These are phyloP conservation scores for Diutina siamensis DNA, from an alignment of 1,139 yeast genomes.

Conservation along the genomic window DNA sequence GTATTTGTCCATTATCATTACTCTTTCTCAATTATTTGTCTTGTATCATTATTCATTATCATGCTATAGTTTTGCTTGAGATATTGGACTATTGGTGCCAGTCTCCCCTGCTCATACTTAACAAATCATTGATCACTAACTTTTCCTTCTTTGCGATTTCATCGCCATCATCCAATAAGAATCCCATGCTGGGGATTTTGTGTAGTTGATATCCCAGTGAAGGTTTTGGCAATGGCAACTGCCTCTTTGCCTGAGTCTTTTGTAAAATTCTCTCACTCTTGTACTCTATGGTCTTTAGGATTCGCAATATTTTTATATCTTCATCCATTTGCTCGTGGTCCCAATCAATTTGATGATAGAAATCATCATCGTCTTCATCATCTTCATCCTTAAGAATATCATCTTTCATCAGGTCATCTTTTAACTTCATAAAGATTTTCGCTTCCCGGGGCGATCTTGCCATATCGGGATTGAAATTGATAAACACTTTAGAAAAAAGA, in stretches of 20 bases:
- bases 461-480: slow-evolving; percentile 21
- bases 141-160: slow-evolving; percentile 4
- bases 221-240: not conserved
- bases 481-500: slow-evolving; percentile 24
- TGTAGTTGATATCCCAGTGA: not conserved
- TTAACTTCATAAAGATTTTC: not conserved
- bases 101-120: slow-evolving; percentile 5
- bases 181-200: not conserved
- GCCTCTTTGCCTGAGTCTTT: not conserved
- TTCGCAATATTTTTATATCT: slow-evolving; percentile 34
- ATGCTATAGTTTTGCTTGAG: no score
- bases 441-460: not conserved
- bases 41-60: not conserved
- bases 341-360: slow-evolving; percentile 30
- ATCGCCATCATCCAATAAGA: slow-evolving; percentile 1
- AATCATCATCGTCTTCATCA: slow-evolving; percentile 22
- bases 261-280: slow-evolving; percentile 12
- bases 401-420: slow-evolving; percentile 28
- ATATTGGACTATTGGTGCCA: not conserved
- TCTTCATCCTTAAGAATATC: slow-evolving; percentile 26
- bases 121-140: slow-evolving; percentile 2
- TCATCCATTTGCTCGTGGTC: slow-evolving; percentile 41
- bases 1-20: no score
- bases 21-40: no score
- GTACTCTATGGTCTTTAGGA: slow-evolving; percentile 32